Conservation (phyloP, 2,329 filamentous ascomycete genomes). For the Epichloe gansuensis region DNA sequence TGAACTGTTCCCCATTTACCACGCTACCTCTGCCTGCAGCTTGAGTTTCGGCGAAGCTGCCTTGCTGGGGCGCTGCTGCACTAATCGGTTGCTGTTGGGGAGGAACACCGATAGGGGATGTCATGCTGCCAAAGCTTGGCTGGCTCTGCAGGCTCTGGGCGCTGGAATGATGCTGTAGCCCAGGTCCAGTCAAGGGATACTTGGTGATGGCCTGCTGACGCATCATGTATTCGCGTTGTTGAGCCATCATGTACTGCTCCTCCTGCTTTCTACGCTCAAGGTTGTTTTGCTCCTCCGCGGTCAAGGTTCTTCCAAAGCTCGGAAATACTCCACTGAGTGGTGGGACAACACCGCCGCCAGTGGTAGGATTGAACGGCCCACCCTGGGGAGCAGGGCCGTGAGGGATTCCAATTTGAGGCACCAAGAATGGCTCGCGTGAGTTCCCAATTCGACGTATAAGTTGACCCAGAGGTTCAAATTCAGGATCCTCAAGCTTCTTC, state of each 20-base stretch:
- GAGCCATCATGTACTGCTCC: constrained; percentile 92
- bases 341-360: constrained; percentile 56
- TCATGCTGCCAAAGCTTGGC: constrained; percentile 89
- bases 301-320: constrained; percentile 90
- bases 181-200: constrained; percentile 44
- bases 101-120: constrained; percentile 60
- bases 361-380: constrained; percentile 35
- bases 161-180: constrained; percentile 84
- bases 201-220: constrained; percentile 71
- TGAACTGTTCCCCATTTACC: constrained; percentile 37
- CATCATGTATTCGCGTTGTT: constrained; percentile 85
- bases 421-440: constrained; percentile 91
- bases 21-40: constrained; percentile 12
- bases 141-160: constrained; percentile 94
- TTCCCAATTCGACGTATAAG: constrained; percentile 93
- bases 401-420: constrained; percentile 89
- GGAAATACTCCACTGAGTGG: constrained; percentile 90
- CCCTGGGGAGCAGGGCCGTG: constrained; percentile 59
- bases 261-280: constrained; percentile 93
- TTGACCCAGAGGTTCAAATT: constrained; percentile 91
- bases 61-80: constrained; percentile 10
- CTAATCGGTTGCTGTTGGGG: constrained; percentile 33
- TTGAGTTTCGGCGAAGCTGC: constrained; percentile 58
- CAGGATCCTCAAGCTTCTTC: constrained; percentile 83
- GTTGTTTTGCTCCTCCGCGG: constrained; percentile 95